These are phyloP conservation scores for Aspergillus texensis DNA, from an alignment of 2,329 filamentous ascomycete genomes.

Conservation along the genomic window DNA sequence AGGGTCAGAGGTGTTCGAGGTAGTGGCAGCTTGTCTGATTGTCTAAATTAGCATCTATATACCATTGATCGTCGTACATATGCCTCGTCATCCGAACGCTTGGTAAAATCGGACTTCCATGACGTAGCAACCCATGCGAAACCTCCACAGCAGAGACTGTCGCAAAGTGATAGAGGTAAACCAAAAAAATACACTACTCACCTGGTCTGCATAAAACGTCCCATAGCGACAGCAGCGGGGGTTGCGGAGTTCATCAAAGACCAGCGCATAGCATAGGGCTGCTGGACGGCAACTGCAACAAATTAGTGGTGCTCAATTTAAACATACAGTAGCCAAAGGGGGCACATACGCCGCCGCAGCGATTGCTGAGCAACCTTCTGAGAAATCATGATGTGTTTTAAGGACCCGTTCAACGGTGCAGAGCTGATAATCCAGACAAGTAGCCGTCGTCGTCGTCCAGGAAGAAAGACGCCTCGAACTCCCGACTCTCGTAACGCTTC, in stretches of 20 bases:
- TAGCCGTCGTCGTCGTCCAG: constrained; percentile 23
- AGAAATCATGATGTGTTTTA: constrained; percentile 45
- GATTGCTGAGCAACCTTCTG: constrained; percentile 52
- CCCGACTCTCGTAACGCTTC: constrained; percentile 34
- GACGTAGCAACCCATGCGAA: constrained; percentile 28
- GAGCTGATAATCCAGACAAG: constrained; percentile 14
- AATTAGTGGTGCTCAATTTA: constrained; percentile 28
- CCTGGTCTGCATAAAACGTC: constrained; percentile 49
- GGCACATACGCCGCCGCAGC: constrained; percentile 51
- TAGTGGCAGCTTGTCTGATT: constrained; percentile 35
- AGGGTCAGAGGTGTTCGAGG: constrained; percentile 35
- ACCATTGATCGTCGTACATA: background rate
- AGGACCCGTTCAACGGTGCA: constrained; percentile 9
- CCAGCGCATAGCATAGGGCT: constrained; percentile 45
- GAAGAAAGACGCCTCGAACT: constrained; percentile 23
- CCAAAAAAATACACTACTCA: constrained; percentile 28
- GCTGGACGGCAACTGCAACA: constrained; percentile 47
- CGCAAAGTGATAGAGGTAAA: background rate
- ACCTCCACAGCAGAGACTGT: background rate
- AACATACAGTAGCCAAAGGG: background rate
- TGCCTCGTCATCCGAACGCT: background rate
- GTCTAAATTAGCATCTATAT: constrained; percentile 11
- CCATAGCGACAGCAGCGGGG: constrained; percentile 48
- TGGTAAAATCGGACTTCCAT: constrained; percentile 15
- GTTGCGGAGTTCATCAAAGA: constrained; percentile 47